Evolutionary conservation across 1,284 basidiomycete genomes (phyloP).

Genomic region (Malassezia furfur): DNA sequence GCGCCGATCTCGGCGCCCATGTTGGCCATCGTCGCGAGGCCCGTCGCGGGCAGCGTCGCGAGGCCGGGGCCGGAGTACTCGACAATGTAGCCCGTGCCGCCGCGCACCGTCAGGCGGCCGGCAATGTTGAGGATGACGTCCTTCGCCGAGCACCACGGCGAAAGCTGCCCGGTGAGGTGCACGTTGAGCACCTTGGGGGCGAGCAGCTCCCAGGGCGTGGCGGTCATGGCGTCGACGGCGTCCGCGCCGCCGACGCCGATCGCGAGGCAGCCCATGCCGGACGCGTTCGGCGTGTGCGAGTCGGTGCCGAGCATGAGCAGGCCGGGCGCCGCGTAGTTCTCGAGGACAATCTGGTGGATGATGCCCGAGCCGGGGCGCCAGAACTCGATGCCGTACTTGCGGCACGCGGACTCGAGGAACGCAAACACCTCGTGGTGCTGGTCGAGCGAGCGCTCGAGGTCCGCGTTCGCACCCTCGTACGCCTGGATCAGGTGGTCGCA

Average conservation of each 20-base stretch:
- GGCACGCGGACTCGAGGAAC: conserved; percentile 85
- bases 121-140: conserved; percentile 91
- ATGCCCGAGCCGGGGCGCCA: conserved; percentile 78
- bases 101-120: conserved; percentile 88
- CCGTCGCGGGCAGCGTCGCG: conserved; percentile 80
- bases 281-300: conserved; percentile 96
- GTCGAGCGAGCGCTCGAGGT: conserved; percentile 72
- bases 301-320: conserved; percentile 61
- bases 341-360: conserved; percentile 96
- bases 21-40: conserved; percentile 86
- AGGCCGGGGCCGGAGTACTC: conserved; percentile 98
- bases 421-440: conserved; percentile 96
- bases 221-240: conserved; percentile 96
- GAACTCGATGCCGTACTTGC: conserved; percentile 76
- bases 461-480: conserved; percentile 66
- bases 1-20: conserved; percentile 99
- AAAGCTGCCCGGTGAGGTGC: conserved; percentile 76
- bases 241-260: conserved; percentile 98
- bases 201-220: conserved; percentile 96
- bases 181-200: conserved; percentile 74
- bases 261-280: conserved; percentile 91
- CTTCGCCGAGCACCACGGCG: conserved; percentile 90
- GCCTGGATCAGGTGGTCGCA: conserved; percentile 69
- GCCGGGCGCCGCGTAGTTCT: conserved; percentile 76
- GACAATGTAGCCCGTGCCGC: conserved; percentile 88